Evolutionary conservation across 2,329 filamentous ascomycete species (phyloP).

Genomic region (Exophiala spinifera): DNA sequence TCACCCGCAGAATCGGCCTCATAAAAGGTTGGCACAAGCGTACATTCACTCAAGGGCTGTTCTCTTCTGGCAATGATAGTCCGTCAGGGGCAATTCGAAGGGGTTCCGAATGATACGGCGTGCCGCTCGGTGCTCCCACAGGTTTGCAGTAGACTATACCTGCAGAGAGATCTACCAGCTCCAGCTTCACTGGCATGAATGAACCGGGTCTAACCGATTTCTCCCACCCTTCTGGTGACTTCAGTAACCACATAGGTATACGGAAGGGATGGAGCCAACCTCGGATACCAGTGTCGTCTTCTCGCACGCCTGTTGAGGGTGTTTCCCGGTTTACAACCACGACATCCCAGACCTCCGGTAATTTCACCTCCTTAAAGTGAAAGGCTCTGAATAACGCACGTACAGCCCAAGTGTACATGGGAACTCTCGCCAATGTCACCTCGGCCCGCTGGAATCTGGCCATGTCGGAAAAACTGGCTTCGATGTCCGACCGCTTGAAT

Average conservation of each 20-base stretch:
- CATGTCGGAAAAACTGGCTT: constrained; percentile 48
- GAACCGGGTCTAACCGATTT: constrained; percentile 8
- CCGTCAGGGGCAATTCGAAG: constrained; percentile 5
- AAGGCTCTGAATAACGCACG: constrained; percentile 58
- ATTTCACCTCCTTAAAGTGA: constrained; percentile 51
- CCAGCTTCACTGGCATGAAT: constrained; percentile 24
- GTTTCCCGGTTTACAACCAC: constrained; percentile 5
- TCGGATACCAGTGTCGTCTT: constrained; percentile 14
- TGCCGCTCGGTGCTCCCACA: constrained; percentile 14
- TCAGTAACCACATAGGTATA: constrained; percentile 2
- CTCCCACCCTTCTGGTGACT: constrained; percentile 19
- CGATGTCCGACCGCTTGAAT: constrained; percentile 48
- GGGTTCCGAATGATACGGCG: constrained; percentile 4
- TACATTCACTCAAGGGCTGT: not conserved
- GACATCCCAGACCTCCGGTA: constrained; percentile 44
- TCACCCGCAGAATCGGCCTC: too few species aligned
- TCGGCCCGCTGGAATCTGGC: constrained; percentile 32
- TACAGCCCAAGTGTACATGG: constrained; percentile 46
- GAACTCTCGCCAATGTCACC: constrained; percentile 4
- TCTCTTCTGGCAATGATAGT: not conserved
- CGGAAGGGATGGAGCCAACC: constrained; percentile 22
- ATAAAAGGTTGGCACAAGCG: too few species aligned
- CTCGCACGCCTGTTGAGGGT: not conserved
- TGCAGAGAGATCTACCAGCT: constrained; percentile 14
- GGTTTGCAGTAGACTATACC: constrained; percentile 6